These are phyloP conservation scores for Microbotryum scabiosae DNA, from an alignment of 1,284 basidiomycete species.

Conservation along the genomic window DNA sequence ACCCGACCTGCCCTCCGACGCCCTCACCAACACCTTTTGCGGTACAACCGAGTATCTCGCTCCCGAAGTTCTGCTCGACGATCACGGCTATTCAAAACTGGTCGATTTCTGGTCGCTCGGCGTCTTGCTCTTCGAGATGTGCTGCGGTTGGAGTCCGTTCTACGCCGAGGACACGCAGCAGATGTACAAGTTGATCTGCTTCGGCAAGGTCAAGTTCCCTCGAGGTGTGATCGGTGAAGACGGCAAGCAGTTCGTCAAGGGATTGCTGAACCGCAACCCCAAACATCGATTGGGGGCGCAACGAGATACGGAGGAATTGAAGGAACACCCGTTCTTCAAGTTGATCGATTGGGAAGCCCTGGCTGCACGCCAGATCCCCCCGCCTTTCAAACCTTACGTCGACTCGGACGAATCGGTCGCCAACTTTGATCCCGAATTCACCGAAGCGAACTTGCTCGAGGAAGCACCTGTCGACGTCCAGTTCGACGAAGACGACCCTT, in stretches of 20 bases:
- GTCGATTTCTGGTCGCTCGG: constrained; percentile 87
- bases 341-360: constrained; percentile 83
- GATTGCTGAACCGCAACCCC: constrained; percentile 93
- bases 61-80: constrained; percentile 96
- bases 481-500: constrained; percentile 43
- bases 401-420: constrained; percentile 96
- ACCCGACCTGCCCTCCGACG: constrained; percentile 83
- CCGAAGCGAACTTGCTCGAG: constrained; percentile 68
- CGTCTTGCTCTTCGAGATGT: constrained; percentile 59
- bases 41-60: constrained; percentile 65
- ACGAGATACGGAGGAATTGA: constrained; percentile 86
- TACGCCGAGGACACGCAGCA: constrained; percentile 99
- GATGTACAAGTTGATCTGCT: constrained; percentile 99
- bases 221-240: constrained; percentile 92
- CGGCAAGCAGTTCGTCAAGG: constrained; percentile 98
- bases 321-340: constrained; percentile 92
- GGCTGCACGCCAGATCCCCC: constrained; percentile 80
- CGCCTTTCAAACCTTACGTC: constrained; percentile 95
- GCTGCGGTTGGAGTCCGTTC: constrained; percentile 99
- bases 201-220: constrained; percentile 96
- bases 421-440: constrained; percentile 99
- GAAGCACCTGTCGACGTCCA: constrained; percentile 49
- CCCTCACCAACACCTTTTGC: constrained; percentile 70
- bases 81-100: constrained; percentile 95
- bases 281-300: constrained; percentile 88